phyloP scores from a whole-genome alignment of 257 asterid species.

The Ehretia macrophylla region DNA sequence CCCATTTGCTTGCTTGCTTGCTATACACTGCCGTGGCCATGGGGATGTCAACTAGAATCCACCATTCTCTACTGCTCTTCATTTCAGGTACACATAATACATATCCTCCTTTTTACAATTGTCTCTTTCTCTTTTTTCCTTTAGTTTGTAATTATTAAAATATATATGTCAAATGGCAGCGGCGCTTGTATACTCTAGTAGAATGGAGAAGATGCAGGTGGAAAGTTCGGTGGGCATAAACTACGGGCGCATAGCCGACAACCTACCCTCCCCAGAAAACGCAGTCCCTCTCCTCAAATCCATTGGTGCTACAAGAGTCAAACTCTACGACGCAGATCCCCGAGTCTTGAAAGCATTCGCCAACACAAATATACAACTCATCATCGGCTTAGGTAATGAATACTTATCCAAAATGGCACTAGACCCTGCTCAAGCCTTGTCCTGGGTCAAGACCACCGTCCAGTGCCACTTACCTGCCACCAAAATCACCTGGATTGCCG shows the following conservation, averaged over 20 bases:
- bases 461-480: conserved; percentile 59
- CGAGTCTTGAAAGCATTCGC: conserved; percentile 73
- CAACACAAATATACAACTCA: conserved; percentile 70
- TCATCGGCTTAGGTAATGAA: conserved; percentile 66
- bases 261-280: conserved; percentile 65
- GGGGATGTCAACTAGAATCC: no score
- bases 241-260: conserved; percentile 84
- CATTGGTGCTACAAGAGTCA: conserved; percentile 59
- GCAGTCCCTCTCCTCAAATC: conserved; percentile 66
- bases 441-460: conserved; percentile 70
- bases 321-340: conserved; percentile 84
- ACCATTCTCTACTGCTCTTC: no score
- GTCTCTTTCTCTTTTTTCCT: no score
- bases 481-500: conserved; percentile 65
- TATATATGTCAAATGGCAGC: no score
- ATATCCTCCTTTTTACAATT: no score
- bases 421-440: conserved; percentile 50
- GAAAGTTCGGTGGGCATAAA: conserved; percentile 51
- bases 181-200: no score
- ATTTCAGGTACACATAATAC: no score
- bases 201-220: not conserved
- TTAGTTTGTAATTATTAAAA: no score
- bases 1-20: no score
- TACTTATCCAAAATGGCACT: conserved; percentile 36
- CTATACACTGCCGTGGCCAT: no score